Evolutionary conservation across 495 filamentous ascomycete species (phyloP), one percentile per base, ranked within the genome.

Genomic region (Penicillium bovifimosum): DNA sequence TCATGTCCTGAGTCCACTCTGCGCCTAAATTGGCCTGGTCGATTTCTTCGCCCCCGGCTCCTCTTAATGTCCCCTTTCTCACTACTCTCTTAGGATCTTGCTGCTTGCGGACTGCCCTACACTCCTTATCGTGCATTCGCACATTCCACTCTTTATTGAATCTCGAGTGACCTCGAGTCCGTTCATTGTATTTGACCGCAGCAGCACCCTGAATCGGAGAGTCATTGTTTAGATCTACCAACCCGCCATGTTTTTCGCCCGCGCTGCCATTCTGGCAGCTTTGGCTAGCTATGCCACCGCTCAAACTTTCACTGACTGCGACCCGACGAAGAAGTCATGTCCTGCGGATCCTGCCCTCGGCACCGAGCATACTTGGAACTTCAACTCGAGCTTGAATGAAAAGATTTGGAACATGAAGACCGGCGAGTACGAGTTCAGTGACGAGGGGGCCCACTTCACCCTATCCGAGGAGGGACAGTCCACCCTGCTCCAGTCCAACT

Each of bases 401-500:
- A 65, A 64, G 9, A 75, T 77, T 33, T 92, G 86, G 80, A 85
- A 84, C 54, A 79, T 79, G 52, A 85, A 78, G 8, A 81, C 80
- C 29, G 82, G 81, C 39, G 55, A 69, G 1, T 67, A 88, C 54
- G 62, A 61, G 20, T 86, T 79, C 55, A 73, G 67, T 36, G 73
- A 80, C 32, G 68, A 73, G 0, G 85, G 84, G 9, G 84, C 83
- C 47, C 74, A 82, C 32, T 91, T 95, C 75, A 85, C 78, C 50
- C 82, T 96, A 71, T 65, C 59, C 31, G 74, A 83, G 60, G 76
- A 79, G 48, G 76, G 82, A 41, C 79, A 91, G 40, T 83, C 86
- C 2, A 85, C 88, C 10, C 89, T 87, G 1, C 76, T 93, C 52
- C 74, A 79, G 34, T 81, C 86, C 51, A 76, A 84, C 54, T 91